Base-by-base conservation (phyloP, 352 stramenopile genomes). In the Phytopythium chamaehyphon region DNA sequence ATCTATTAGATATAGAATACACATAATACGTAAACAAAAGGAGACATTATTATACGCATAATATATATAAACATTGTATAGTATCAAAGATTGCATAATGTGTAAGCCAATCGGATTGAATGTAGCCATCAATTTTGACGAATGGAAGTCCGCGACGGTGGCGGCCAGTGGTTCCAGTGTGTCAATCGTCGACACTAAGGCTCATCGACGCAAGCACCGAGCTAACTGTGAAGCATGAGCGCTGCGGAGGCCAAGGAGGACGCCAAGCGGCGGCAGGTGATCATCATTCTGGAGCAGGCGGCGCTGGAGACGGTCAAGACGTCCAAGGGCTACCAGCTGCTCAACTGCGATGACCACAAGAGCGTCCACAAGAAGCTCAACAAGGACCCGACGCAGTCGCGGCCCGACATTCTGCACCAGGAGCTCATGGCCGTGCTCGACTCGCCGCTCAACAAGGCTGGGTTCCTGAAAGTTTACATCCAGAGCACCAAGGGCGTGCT, bases 321-420 rank as follows among this genome's bases (percentile, higher is more conserved):
- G 38, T 96, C 93, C 49, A 98, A 98, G 60, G 91, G 98, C 45
- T 99, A 98, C 67, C 95, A 99, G 76, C 80, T 99, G 54, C 88
- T 99, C 36, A 99, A 99, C 82, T 99, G 96, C 64, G 98, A 99
- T 71, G 98, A 99, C 80, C 97, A 99, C 71, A 94, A 96, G 54
- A 76, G 76, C 16, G 64, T 98, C 37, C 90, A 98, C 66, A 96
- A 96, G 61, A 98, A 98, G 64, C 89, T 96, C 64, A 93, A 96
- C 61, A 96, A 95, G 60, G 96, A 99, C 59, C 97, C 97, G 21
- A 96, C 96, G 61, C 81, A 97, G 42, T 98, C 93, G 59, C 93
- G 98, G 14, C 98, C 98, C 1, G 98, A 99, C 78, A 99, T 99
- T 72, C 79, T 98, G 47, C 98, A 99, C 75, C 95, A 98, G 76